These are phyloP conservation scores for Cryptococcus deneoformans DNA, from an alignment of 1,284 basidiomycete species.

Conservation along the genomic window DNA sequence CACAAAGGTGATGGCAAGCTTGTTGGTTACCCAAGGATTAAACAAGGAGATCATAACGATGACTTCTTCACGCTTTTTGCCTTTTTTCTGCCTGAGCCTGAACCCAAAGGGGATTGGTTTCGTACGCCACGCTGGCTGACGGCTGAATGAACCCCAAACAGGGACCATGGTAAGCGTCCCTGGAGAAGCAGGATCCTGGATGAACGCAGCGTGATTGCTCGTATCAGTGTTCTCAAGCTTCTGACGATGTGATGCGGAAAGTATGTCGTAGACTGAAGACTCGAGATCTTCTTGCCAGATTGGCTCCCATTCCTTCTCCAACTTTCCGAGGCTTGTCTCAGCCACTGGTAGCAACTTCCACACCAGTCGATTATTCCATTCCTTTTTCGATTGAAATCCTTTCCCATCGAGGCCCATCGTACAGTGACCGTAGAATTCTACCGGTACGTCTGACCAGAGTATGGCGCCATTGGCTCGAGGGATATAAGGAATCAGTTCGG, in stretches of 20 bases:
- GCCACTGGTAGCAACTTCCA: conserved; percentile 12
- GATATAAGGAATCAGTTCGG: neutral
- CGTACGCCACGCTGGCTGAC: neutral
- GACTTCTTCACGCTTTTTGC: conserved; percentile 4
- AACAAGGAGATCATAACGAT: conserved; percentile 19
- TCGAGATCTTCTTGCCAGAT: conserved; percentile 7
- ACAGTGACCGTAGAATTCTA: conserved; percentile 4
- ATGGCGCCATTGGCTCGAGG: conserved; percentile 1
- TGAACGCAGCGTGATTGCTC: neutral
- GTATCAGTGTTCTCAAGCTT: neutral
- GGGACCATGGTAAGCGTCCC: neutral
- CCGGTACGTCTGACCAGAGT: conserved; percentile 5
- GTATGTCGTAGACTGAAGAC: neutral
- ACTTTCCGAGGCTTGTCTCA: neutral
- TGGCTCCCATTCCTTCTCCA: conserved; percentile 5
- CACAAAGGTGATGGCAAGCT: conserved; percentile 15
- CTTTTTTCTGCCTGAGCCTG: neutral
- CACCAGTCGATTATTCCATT: conserved; percentile 8
- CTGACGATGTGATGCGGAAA: neutral
- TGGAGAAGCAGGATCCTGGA: neutral
- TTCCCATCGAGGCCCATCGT: conserved; percentile 11
- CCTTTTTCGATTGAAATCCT: conserved; percentile 15
- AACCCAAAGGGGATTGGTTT: neutral
- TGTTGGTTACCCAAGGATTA: conserved; percentile 4
- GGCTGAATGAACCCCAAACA: neutral